Conservation (phyloP, 352 stramenopile species). For the Phytophthora aleatoria region DNA sequence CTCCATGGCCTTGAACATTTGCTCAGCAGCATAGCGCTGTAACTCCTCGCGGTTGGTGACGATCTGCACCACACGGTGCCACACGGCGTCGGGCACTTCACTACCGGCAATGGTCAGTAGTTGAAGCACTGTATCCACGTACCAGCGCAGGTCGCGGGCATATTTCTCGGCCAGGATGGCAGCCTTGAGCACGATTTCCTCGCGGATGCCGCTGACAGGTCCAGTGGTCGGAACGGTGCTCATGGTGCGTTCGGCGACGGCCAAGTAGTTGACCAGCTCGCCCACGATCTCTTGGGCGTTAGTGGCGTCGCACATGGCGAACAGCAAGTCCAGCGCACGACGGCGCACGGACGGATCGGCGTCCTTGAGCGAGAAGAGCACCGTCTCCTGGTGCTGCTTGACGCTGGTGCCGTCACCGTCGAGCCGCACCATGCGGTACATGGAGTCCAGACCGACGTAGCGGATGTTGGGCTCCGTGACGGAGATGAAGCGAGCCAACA, state of each 20-base stretch:
- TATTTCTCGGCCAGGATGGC: conserved; percentile 98
- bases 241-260: conserved; percentile 86
- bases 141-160: conserved; percentile 94
- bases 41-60: conserved; percentile 98
- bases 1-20: conserved; percentile 95
- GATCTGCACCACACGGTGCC: conserved; percentile 99
- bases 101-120: conserved; percentile 95
- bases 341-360: conserved; percentile 96
- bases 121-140: conserved; percentile 98
- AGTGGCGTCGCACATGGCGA: conserved; percentile 97
- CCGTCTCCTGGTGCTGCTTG: conserved; percentile 95
- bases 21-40: conserved; percentile 94
- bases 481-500: conserved; percentile 97
- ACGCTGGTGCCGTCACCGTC: conserved; percentile 85
- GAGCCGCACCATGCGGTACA: conserved; percentile 94
- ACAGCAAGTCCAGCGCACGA: conserved; percentile 96
- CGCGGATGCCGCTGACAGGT: conserved; percentile 71
- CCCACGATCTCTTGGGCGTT: conserved; percentile 97
- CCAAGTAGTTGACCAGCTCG: conserved; percentile 95
- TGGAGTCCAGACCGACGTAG: conserved; percentile 97
- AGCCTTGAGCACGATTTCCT: conserved; percentile 98
- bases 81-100: conserved; percentile 95
- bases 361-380: conserved; percentile 97
- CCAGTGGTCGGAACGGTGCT: conserved; percentile 32
- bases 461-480: conserved; percentile 98